Evolutionary conservation across 2,329 filamentous ascomycete genomes (phyloP).

Genomic region (Fusarium subtropicale): DNA sequence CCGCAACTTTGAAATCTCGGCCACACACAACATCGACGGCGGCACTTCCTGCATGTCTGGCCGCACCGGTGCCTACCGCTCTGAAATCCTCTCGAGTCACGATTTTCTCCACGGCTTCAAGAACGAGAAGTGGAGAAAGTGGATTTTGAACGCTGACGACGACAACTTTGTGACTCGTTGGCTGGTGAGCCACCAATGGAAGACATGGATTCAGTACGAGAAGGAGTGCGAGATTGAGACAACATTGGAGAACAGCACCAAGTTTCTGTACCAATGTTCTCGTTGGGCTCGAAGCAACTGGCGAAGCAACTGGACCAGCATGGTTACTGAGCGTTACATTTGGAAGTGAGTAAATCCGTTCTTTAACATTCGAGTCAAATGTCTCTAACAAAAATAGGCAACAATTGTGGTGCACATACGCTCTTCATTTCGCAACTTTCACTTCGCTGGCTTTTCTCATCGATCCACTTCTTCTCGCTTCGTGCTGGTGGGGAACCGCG

Average conservation of each 20-base stretch:
- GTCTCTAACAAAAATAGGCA: constrained; percentile 66
- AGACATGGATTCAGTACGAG: constrained; percentile 96
- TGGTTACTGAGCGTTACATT: constrained; percentile 84
- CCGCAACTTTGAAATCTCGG: constrained; percentile 96
- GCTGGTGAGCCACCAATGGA: constrained; percentile 92
- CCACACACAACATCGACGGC: constrained; percentile 93
- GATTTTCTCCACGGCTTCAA: constrained; percentile 91
- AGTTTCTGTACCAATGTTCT: constrained; percentile 92
- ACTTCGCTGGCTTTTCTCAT: constrained; percentile 86
- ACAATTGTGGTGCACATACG: constrained; percentile 94
- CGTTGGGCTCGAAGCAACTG: constrained; percentile 98
- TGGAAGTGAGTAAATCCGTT: constrained; percentile 77
- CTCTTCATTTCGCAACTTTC: constrained; percentile 91
- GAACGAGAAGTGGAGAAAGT: constrained; percentile 89
- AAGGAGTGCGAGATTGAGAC: constrained; percentile 91
- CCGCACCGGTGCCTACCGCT: constrained; percentile 90
- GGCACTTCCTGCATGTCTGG: constrained; percentile 98
- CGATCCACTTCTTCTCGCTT: constrained; percentile 77
- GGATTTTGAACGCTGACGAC: constrained; percentile 93
- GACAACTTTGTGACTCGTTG: constrained; percentile 98
- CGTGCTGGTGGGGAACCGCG: constrained; percentile 76
- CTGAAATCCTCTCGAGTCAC: constrained; percentile 85
- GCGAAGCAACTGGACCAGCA: constrained; percentile 94
- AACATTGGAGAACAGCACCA: constrained; percentile 87
- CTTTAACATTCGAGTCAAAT: background rate